A percentile compares a stretch with the other conserved stretches of the same genome.
Conservation (phyloP, 2,329 filamentous ascomycete genomes). For the Rhynchosporium secalis region DNA sequence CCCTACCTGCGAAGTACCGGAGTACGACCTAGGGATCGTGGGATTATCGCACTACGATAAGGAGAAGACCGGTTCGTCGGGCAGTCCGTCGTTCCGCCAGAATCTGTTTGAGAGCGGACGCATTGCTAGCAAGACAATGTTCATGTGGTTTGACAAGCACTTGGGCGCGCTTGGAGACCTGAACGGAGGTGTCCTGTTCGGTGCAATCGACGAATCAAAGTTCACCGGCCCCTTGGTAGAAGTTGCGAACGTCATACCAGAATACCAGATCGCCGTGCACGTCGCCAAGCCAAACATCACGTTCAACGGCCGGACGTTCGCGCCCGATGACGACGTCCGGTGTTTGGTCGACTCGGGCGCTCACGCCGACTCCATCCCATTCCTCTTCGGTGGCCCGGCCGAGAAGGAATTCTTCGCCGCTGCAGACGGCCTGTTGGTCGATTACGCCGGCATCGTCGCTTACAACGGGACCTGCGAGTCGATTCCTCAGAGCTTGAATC, state of each 20-base stretch:
- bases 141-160: conserved; percentile 41
- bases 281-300: conserved; percentile 32
- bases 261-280: conserved; percentile 28
- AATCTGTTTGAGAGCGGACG: conserved; percentile 38
- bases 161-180: conserved; percentile 31
- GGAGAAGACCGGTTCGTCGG: conserved; percentile 19
- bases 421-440: conserved; percentile 12
- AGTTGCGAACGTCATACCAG: conserved; percentile 26
- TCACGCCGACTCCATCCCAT: conserved; percentile 33
- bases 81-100: conserved; percentile 39
- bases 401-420: conserved; percentile 28
- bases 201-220: conserved; percentile 41
- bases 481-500: conserved; percentile 35
- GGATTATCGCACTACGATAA: conserved; percentile 36
- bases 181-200: conserved; percentile 39
- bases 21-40: conserved; percentile 39
- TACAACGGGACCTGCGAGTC: conserved; percentile 38
- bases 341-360: conserved; percentile 42
- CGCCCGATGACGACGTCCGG: conserved; percentile 16
- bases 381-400: conserved; percentile 17
- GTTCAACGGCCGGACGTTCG: conserved; percentile 30
- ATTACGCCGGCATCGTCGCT: conserved; percentile 25
- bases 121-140: conserved; percentile 38
- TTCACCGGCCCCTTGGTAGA: conserved; percentile 40
- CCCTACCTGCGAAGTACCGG: conserved; percentile 26